Conservation (phyloP, 371 early-diverging fungal genomes). For the Conidiobolus incongruus region DNA sequence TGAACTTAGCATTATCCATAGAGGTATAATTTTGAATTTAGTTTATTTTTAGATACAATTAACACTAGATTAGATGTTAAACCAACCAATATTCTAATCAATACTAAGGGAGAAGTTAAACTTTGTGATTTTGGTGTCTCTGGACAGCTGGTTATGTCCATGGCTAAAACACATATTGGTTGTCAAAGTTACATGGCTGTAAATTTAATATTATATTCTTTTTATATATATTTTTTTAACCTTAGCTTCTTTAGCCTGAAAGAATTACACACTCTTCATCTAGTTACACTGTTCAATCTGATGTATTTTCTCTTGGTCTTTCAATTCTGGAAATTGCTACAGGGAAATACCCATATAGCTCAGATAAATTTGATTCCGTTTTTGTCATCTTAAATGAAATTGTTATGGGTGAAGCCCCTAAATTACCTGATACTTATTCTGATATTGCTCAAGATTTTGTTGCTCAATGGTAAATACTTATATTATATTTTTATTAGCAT, state of each 20-base stretch:
- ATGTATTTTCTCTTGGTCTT: slow-evolving; percentile 81
- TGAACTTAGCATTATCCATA: slow-evolving; percentile 73
- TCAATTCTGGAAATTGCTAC: slow-evolving; percentile 81
- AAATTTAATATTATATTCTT: too few species aligned
- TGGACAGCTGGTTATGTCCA: slow-evolving; percentile 67
- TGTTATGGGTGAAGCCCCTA: slow-evolving; percentile 53
- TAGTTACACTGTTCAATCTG: slow-evolving; percentile 51
- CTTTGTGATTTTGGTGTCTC: slow-evolving; percentile 81
- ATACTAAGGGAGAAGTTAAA: slow-evolving; percentile 68
- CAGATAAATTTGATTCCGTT: slow-evolving; percentile 32
- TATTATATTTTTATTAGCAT: not conserved
- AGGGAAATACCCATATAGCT: slow-evolving; percentile 58
- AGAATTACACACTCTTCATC: slow-evolving; percentile 36
- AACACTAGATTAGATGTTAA: slow-evolving; percentile 74
- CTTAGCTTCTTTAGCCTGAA: too few species aligned
- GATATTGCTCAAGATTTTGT: slow-evolving; percentile 56
- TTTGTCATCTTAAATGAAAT: slow-evolving; percentile 80
- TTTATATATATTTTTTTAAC: too few species aligned
- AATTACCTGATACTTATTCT: slow-evolving; percentile 42
- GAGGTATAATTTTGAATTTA: slow-evolving; percentile 19
- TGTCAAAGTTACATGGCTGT: slow-evolving; percentile 90
- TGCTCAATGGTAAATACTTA: slow-evolving; percentile 27
- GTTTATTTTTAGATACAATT: too few species aligned
- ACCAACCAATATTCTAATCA: slow-evolving; percentile 83
- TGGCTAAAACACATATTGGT: slow-evolving; percentile 85